phyloP scores from a whole-genome alignment of 2,329 filamentous ascomycete species.

The Thielaviopsis punctulata region DNA sequence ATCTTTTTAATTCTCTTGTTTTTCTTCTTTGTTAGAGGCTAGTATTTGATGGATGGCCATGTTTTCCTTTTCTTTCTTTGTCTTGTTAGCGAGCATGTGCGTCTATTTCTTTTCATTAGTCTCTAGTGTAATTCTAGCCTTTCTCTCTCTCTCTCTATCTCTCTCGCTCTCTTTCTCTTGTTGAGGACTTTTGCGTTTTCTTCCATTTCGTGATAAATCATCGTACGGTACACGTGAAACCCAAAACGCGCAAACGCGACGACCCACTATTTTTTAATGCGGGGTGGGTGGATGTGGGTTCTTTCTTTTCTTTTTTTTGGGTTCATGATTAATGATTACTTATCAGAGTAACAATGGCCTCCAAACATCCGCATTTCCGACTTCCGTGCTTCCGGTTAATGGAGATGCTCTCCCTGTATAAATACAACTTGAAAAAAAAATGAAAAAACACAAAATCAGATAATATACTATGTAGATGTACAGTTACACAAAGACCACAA shows the following conservation, averaged over 20 bases:
- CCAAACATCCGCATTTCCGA: not conserved
- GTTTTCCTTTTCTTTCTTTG: conserved; percentile 5
- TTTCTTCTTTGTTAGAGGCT: conserved; percentile 7
- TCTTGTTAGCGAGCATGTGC: not conserved
- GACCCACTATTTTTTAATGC: not conserved
- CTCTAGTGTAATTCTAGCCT: conserved; percentile 12
- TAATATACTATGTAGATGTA: too few relatives aligned
- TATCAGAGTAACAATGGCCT: too few relatives aligned
- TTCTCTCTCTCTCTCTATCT: too few relatives aligned
- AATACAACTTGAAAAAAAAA: not conserved
- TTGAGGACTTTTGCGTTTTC: too few relatives aligned
- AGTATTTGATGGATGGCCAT: not conserved
- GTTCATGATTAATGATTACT: too few relatives aligned
- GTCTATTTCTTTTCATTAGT: not conserved
- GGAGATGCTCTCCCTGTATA: too few relatives aligned
- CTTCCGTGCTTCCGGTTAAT: not conserved
- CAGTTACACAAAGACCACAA: too few relatives aligned
- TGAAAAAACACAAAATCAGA: not conserved
- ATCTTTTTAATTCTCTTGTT: too few relatives aligned
- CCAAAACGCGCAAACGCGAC: too few relatives aligned
- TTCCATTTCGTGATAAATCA: too few relatives aligned
- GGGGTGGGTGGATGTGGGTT: not conserved
- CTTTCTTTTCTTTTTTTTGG: not conserved
- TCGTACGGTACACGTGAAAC: too few relatives aligned
- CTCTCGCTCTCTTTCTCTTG: too few relatives aligned